Conservation (phyloP, 306 rosid genomes). For the Cucumis sativus region DNA sequence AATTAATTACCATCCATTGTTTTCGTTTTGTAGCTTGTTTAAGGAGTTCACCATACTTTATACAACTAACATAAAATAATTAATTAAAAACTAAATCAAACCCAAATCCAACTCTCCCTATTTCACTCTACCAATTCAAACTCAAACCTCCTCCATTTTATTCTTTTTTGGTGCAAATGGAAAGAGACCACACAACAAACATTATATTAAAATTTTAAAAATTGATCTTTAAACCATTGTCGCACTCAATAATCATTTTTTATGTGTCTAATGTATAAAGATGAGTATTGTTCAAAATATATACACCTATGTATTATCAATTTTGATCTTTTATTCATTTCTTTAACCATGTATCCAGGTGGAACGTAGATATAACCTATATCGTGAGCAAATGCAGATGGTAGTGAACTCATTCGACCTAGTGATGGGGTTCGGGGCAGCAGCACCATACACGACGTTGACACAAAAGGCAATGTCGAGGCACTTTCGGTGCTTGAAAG, state of each 20-base stretch:
- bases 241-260: too few species aligned
- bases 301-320: too few species aligned
- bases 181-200: not conserved
- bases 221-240: too few species aligned
- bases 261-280: too few species aligned
- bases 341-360: conserved; percentile 32
- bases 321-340: not conserved
- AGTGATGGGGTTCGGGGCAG: conserved; percentile 90
- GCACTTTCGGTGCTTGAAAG: conserved; percentile 92
- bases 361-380: conserved; percentile 81
- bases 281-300: too few species aligned
- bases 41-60: not conserved
- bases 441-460: conserved; percentile 81
- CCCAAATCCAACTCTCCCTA: not conserved
- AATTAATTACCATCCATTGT: not conserved
- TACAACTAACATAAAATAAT: not conserved
- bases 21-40: not conserved
- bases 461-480: conserved; percentile 96
- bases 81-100: not conserved
- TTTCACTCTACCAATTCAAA: not conserved
- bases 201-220: not conserved
- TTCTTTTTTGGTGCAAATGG: not conserved
- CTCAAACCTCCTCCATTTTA: not conserved
- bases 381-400: conserved; percentile 96
- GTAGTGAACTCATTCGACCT: conserved; percentile 85